Conservation (phyloP, 208 protist genomes). For the Angomonas deanei region DNA sequence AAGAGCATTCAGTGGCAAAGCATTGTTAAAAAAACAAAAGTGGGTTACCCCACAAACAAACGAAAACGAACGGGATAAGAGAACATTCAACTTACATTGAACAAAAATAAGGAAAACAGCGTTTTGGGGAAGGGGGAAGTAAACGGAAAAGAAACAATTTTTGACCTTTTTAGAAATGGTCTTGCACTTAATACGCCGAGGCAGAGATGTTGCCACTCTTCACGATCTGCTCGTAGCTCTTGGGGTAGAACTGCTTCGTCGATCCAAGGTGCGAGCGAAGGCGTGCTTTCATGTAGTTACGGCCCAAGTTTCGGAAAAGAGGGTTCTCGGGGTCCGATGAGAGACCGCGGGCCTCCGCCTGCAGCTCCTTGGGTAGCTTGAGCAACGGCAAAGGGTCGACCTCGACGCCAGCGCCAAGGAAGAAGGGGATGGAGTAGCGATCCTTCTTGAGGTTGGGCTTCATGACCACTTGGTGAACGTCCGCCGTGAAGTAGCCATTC, state of each 20-base stretch:
- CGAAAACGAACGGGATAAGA: not conserved
- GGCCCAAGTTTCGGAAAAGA: not conserved
- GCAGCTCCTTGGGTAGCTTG: not conserved
- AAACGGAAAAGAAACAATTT: not conserved
- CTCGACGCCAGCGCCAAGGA: conserved; percentile 1
- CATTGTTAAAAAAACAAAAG: too few relatives aligned
- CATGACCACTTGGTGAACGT: conserved; percentile 10
- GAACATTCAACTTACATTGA: not conserved
- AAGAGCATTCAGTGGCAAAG: not conserved
- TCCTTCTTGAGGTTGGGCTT: conserved; percentile 3
- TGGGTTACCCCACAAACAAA: not conserved
- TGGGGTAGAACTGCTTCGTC: conserved; percentile 4
- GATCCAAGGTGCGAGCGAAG: not conserved
- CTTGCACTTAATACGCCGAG: not conserved
- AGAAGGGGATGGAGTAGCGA: conserved; percentile 11
- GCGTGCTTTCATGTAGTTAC: not conserved
- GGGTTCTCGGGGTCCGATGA: conserved; percentile 1
- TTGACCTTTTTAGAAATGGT: not conserved
- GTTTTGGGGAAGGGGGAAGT: not conserved
- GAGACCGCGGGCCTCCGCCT: not conserved
- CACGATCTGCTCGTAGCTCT: not conserved
- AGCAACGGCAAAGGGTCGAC: conserved; percentile 4
- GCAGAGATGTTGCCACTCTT: not conserved
- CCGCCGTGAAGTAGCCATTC: conserved; percentile 6
- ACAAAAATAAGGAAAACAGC: not conserved